Percentiles rank a stretch among this genome's conserved stretches.
Conservation (phyloP, 2,329 filamentous ascomycete species). For the Clarireedia hainanense region DNA sequence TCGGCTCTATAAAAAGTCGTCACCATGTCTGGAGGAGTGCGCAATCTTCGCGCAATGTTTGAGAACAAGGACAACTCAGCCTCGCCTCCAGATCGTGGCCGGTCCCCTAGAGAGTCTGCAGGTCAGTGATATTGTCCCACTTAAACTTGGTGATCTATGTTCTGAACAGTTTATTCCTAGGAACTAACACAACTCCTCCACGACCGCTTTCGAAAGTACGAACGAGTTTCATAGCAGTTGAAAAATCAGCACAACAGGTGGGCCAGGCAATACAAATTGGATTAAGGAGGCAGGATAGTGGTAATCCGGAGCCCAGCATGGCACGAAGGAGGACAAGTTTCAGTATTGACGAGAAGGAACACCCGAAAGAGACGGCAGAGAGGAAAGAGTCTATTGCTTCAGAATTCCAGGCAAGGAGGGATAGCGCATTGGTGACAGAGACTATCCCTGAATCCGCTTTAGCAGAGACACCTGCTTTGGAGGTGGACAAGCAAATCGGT, state of each 20-base stretch:
- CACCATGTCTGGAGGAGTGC: slow-evolving; percentile 26
- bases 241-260: slow-evolving; percentile 36
- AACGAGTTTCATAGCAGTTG: slow-evolving; percentile 67
- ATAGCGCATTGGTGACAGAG: slow-evolving; percentile 20
- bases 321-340: slow-evolving; percentile 25
- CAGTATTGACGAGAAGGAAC: slow-evolving; percentile 22
- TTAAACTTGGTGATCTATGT: slow-evolving; percentile 10
- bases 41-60: slow-evolving; percentile 74
- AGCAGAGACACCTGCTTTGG: slow-evolving; percentile 18
- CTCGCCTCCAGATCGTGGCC: slow-evolving; percentile 48
- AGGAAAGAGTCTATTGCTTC: slow-evolving; percentile 21
- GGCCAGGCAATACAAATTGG: slow-evolving; percentile 32
- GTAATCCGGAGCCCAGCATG: slow-evolving; percentile 23
- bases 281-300: slow-evolving; percentile 32
- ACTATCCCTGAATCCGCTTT: slow-evolving; percentile 25
- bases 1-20: slow-evolving; percentile 5
- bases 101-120: slow-evolving; percentile 50
- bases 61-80: slow-evolving; percentile 62
- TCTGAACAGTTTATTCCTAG: slow-evolving; percentile 17
- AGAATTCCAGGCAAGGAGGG: slow-evolving; percentile 22
- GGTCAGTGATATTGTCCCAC: slow-evolving; percentile 31
- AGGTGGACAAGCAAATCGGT: slow-evolving; percentile 17
- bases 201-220: slow-evolving; percentile 67
- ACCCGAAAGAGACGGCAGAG: slow-evolving; percentile 19
- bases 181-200: slow-evolving; percentile 37